A percentile compares a stretch with the other conserved stretches of the same genome.
phyloP scores from a whole-genome alignment of 176 grass and related monocot species.

The Oryza nivara region DNA sequence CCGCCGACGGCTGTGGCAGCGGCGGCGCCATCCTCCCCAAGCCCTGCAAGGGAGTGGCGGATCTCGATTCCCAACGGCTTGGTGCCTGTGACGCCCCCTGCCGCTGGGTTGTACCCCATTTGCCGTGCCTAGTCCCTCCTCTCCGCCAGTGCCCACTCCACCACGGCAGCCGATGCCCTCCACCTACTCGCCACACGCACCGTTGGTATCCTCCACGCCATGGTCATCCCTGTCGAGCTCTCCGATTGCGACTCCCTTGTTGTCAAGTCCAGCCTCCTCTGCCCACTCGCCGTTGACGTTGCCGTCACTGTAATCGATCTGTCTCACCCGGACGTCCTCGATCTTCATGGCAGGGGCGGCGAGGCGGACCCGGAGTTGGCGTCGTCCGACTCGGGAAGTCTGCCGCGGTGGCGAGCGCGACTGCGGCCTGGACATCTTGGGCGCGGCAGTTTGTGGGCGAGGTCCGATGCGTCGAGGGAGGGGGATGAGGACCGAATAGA shows the following conservation, averaged over 20 bases:
- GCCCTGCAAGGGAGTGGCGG: constrained; percentile 60
- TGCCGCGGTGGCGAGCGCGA: rapidly evolving
- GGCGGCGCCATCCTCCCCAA: constrained; percentile 42
- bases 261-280: constrained; percentile 76
- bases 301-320: constrained; percentile 72
- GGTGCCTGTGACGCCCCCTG: constrained; percentile 15
- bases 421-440: no score
- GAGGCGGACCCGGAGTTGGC: no score
- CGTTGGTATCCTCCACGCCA: constrained; percentile 61
- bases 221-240: constrained; percentile 70
- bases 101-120: constrained; percentile 73
- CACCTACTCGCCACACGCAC: constrained; percentile 61
- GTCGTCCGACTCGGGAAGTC: no score
- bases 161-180: constrained; percentile 68
- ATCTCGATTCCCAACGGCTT: constrained; percentile 78
- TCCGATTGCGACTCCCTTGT: constrained; percentile 62
- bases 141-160: neutral
- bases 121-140: constrained; percentile 40
- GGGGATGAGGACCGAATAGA: no score
- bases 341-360: constrained; percentile 12
- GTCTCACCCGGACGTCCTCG: constrained; percentile 68
- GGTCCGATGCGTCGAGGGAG: no score
- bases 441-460: no score
- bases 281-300: constrained; percentile 66
- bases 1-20: constrained; percentile 20